These are phyloP conservation scores for Colletotrichum nymphaeae DNA, from an alignment of 2,329 filamentous ascomycete genomes.

Conservation along the genomic window DNA sequence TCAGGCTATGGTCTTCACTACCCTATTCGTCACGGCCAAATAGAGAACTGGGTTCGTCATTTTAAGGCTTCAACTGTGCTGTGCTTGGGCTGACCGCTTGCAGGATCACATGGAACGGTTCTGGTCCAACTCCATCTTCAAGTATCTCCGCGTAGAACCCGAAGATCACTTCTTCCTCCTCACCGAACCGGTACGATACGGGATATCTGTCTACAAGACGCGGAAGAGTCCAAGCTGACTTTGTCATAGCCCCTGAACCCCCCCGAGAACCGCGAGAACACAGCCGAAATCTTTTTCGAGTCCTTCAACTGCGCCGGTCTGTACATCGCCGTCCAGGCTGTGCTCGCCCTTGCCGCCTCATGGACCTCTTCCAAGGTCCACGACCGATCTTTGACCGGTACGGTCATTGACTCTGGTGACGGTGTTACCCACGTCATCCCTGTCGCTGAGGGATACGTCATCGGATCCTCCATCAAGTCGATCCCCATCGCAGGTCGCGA, in stretches of 20 bases:
- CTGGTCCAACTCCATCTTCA: conserved; percentile 99
- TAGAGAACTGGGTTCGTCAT: conserved; percentile 91
- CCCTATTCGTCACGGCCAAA: conserved; percentile 96
- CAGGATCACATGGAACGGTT: conserved; percentile 99
- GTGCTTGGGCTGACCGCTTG: conserved; percentile 42
- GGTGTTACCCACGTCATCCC: conserved; percentile 99
- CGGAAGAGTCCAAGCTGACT: conserved; percentile 21
- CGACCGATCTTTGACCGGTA: conserved; percentile 94
- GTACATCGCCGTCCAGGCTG: conserved; percentile 98
- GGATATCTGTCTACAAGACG: not conserved
- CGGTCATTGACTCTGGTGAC: conserved; percentile 98
- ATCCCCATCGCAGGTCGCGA: conserved; percentile 98
- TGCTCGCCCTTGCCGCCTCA: conserved; percentile 93
- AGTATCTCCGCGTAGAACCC: conserved; percentile 96
- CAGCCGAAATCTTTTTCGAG: conserved; percentile 99
- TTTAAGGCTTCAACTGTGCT: not conserved
- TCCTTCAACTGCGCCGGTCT: conserved; percentile 99
- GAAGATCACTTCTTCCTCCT: conserved; percentile 99
- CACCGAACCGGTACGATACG: conserved; percentile 84
- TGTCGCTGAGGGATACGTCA: conserved; percentile 98
- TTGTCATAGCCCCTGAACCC: conserved; percentile 86
- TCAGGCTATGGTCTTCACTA: conserved; percentile 95
- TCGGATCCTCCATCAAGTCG: conserved; percentile 98
- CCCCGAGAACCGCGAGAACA: conserved; percentile 98
- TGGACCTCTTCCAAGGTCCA: conserved; percentile 99